A percentile compares a stretch with the other conserved stretches of the same genome.
Conservation (phyloP, 257 asterid species). For the Solanum pennellii region DNA sequence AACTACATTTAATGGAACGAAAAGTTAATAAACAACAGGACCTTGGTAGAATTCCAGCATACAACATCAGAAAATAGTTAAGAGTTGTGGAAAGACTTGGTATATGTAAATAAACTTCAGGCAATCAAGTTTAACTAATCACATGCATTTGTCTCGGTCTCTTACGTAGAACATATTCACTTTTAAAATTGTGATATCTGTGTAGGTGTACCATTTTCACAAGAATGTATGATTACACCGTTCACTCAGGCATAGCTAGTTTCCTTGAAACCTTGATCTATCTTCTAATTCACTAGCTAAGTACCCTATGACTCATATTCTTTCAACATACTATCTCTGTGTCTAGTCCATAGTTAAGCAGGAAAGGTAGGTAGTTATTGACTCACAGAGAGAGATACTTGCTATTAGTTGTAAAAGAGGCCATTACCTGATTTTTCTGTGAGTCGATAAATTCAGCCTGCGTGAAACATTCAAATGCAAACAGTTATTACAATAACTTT, state of each 20-base stretch:
- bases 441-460: conserved; percentile 61
- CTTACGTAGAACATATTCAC: background rate
- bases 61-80: background rate
- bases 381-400: background rate
- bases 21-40: background rate
- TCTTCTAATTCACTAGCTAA: background rate
- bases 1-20: conserved; percentile 18
- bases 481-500: background rate
- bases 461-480: conserved; percentile 1
- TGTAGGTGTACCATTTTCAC: background rate
- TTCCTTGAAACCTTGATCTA: background rate
- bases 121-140: background rate
- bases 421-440: conserved; percentile 73
- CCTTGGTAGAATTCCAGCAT: conserved; percentile 45
- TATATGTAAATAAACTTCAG: background rate
- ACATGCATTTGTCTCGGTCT: background rate
- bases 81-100: background rate
- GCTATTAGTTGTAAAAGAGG: background rate
- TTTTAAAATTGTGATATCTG: background rate
- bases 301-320: background rate
- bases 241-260: background rate
- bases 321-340: background rate
- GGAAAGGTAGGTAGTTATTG: background rate
- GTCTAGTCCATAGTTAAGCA: background rate
- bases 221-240: background rate